A percentile compares a stretch with the other conserved stretches of the same genome.
phyloP scores from a whole-genome alignment of 495 filamentous ascomycete species.

The Echria macrotheca region DNA sequence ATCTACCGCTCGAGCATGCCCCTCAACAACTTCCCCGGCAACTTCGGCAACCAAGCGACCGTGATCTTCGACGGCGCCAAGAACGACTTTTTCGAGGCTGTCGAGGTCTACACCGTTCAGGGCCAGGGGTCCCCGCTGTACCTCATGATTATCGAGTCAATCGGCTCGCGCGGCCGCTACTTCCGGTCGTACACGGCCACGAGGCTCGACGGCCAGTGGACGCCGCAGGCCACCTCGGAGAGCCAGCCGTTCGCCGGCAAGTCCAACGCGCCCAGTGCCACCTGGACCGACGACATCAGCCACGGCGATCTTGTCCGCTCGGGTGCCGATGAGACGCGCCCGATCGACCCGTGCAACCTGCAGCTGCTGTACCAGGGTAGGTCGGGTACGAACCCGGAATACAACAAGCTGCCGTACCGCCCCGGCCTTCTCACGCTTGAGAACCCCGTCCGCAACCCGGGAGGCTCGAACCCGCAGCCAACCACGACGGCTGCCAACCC shows the following conservation, averaged over 20 bases:
- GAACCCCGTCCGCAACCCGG: neutral
- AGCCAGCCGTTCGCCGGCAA: constrained; percentile 54
- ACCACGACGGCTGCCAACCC: neutral
- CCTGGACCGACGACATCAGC: constrained; percentile 61
- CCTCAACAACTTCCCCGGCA: constrained; percentile 52
- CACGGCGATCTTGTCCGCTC: constrained; percentile 54
- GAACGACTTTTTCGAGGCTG: constrained; percentile 58
- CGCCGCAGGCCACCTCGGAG: constrained; percentile 46
- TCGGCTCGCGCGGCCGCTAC: constrained; percentile 52
- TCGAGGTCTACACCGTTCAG: constrained; percentile 55
- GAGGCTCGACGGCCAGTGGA: constrained; percentile 51
- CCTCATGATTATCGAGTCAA: constrained; percentile 61
- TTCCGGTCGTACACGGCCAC: constrained; percentile 60
- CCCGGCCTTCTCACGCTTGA: constrained; percentile 49
- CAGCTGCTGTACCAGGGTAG: constrained; percentile 55
- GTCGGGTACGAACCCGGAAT: constrained; percentile 29
- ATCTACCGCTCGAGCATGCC: constrained; percentile 59
- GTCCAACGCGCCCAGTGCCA: constrained; percentile 51
- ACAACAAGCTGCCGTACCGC: constrained; percentile 43
- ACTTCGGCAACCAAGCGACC: constrained; percentile 46
- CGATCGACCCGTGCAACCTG: constrained; percentile 53
- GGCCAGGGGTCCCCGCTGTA: constrained; percentile 47
- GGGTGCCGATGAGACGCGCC: constrained; percentile 52
- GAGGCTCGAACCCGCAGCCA: neutral
- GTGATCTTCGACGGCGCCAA: constrained; percentile 46